phyloP scores from a whole-genome alignment of 2,329 filamentous ascomycete genomes.

The Triangularia verruculosa region DNA sequence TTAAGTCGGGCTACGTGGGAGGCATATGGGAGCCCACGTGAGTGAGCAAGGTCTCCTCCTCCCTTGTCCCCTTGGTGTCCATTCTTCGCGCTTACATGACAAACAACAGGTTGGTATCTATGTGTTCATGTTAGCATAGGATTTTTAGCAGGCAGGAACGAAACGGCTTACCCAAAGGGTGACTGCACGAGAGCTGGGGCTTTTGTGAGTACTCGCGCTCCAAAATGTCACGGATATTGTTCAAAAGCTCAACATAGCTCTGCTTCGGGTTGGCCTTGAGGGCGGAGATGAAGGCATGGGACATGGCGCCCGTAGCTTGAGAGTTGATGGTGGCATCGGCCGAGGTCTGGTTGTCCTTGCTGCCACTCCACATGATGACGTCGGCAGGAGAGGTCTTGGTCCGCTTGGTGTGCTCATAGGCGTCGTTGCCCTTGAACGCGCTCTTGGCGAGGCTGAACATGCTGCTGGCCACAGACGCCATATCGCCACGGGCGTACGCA shows the following conservation, averaged over 20 bases:
- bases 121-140: constrained; percentile 1
- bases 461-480: constrained; percentile 74
- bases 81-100: constrained; percentile 23
- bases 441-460: constrained; percentile 87
- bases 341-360: constrained; percentile 93
- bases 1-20: not conserved
- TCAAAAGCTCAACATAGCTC: constrained; percentile 92
- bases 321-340: constrained; percentile 86
- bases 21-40: not conserved
- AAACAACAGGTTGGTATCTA: constrained; percentile 28
- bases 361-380: constrained; percentile 97
- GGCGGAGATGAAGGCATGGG: constrained; percentile 89
- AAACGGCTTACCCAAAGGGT: constrained; percentile 75
- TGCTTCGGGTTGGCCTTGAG: constrained; percentile 92
- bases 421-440: constrained; percentile 73
- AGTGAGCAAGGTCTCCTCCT: not conserved
- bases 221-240: constrained; percentile 90
- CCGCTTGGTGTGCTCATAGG: constrained; percentile 73
- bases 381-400: constrained; percentile 94
- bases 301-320: constrained; percentile 96
- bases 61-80: not conserved
- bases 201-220: constrained; percentile 87
- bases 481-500: constrained; percentile 79
- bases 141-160: not conserved
- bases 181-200: constrained; percentile 92